These are phyloP conservation scores for Rhododendron kiyosumense DNA, from an alignment of 148 eudicot species.

Conservation along the genomic window DNA sequence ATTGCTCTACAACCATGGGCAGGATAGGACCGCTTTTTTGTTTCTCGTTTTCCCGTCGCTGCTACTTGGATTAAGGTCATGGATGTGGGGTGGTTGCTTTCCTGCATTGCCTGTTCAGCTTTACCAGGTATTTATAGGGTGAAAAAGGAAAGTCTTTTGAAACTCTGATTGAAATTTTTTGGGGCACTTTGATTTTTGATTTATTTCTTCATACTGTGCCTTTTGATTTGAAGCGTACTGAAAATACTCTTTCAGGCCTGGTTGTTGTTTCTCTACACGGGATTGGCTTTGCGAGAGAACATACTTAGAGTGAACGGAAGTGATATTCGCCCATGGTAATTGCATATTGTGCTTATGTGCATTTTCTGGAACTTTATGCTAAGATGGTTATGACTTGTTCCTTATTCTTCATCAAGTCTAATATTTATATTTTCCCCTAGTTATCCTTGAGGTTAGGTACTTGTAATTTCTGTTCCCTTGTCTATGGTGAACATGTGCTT, in stretches of 20 bases:
- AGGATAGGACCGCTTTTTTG: constrained; percentile 84
- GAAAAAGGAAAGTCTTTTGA: neutral
- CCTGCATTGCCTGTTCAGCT: constrained; percentile 96
- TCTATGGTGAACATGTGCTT: neutral
- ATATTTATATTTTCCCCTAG: neutral
- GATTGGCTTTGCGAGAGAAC: constrained; percentile 92
- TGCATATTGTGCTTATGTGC: neutral
- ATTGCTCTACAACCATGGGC: constrained; percentile 22
- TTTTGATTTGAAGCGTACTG: constrained; percentile 9
- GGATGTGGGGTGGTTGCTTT: constrained; percentile 82
- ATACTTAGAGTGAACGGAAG: constrained; percentile 96
- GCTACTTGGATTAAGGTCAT: constrained; percentile 57
- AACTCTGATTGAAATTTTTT: neutral
- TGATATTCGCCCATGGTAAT: constrained; percentile 97
- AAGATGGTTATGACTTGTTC: neutral
- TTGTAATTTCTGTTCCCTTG: neutral
- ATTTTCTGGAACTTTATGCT: constrained; percentile 1
- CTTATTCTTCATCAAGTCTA: neutral
- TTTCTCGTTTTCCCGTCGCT: constrained; percentile 80
- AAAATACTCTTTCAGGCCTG: constrained; percentile 63
- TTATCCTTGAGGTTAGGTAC: neutral
- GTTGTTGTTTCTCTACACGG: constrained; percentile 86
- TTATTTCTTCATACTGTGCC: neutral
- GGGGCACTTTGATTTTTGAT: neutral
- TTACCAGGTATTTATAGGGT: constrained; percentile 55